These are phyloP conservation scores for Trichomonascus vanleenenianus DNA, from an alignment of 805 yeast species.

Conservation along the genomic window DNA sequence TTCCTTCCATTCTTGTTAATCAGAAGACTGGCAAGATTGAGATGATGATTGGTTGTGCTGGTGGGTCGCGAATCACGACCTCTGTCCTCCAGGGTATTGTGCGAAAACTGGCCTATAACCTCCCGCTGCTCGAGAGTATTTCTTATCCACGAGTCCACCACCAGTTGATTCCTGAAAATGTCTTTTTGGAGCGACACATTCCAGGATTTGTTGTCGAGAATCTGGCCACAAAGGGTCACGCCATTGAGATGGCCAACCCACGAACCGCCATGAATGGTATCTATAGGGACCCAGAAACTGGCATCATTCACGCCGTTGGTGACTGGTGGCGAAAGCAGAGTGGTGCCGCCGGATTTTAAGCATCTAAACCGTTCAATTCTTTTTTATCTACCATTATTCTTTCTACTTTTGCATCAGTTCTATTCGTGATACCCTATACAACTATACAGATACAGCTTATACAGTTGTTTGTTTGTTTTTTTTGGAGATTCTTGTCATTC, in stretches of 20 bases:
- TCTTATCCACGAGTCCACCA: slow-evolving; percentile 84
- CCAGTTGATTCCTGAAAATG: slow-evolving; percentile 69
- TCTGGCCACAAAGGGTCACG: slow-evolving; percentile 44
- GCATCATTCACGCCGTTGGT: slow-evolving; percentile 60
- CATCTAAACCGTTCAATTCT: not conserved
- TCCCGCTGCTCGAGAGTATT: slow-evolving; percentile 57
- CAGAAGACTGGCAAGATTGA: slow-evolving; percentile 38
- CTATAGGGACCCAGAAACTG: slow-evolving; percentile 25
- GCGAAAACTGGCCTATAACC: slow-evolving; percentile 49
- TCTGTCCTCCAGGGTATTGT: slow-evolving; percentile 75
- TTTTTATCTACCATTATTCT: too few relatives aligned
- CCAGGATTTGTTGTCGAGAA: slow-evolving; percentile 27
- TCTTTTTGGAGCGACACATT: slow-evolving; percentile 52
- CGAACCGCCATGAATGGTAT: slow-evolving; percentile 56
- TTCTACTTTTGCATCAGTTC: too few relatives aligned
- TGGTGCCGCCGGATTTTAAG: slow-evolving; percentile 54
- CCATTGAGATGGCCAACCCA: slow-evolving; percentile 34
- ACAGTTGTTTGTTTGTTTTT: too few relatives aligned
- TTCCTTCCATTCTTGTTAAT: slow-evolving; percentile 61
- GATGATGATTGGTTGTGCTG: slow-evolving; percentile 83
- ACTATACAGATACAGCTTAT: too few relatives aligned
- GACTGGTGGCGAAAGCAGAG: slow-evolving; percentile 90
- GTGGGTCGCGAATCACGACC: slow-evolving; percentile 83
- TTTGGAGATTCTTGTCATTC: too few relatives aligned
- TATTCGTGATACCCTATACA: too few relatives aligned